Conservation (phyloP, 2,329 filamentous ascomycete genomes). For the Didymosphaeria variabile region DNA sequence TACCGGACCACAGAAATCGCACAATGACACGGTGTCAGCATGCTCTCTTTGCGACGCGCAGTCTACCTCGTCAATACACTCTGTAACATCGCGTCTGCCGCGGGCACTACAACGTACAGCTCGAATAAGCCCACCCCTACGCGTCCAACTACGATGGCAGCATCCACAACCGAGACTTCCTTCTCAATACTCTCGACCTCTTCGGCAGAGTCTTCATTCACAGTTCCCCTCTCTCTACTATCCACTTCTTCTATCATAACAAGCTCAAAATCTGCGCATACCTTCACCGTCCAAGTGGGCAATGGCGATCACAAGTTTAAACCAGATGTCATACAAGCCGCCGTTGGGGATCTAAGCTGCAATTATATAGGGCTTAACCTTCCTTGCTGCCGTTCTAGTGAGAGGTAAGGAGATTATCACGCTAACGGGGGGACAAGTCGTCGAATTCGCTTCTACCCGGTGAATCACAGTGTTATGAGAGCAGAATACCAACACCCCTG, state of each 20-base stretch:
- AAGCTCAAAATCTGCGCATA: constrained; percentile 29
- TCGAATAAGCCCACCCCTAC: neutral
- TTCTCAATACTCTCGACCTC: neutral
- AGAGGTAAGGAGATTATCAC: neutral
- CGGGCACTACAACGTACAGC: neutral
- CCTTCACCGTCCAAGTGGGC: constrained; percentile 49
- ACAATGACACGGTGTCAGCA: neutral
- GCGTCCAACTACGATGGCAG: neutral
- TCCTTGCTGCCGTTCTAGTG: neutral
- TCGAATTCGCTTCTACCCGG: constrained; percentile 54
- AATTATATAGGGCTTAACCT: neutral
- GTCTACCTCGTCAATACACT: neutral
- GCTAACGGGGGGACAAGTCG: constrained; percentile 24
- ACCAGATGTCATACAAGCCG: constrained; percentile 50
- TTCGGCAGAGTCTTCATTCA: neutral
- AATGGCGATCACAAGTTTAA: constrained; percentile 49
- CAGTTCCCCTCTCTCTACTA: neutral
- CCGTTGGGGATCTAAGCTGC: constrained; percentile 48
- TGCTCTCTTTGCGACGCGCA: neutral
- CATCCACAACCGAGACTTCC: neutral
- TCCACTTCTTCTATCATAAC: constrained; percentile 20
- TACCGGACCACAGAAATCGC: neutral
- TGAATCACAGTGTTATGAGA: constrained; percentile 55
- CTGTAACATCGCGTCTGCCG: neutral
- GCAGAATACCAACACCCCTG: constrained; percentile 53